Evolutionary conservation across 352 stramenopile genomes (phyloP).

Genomic region (Pythium rishiriense): DNA sequence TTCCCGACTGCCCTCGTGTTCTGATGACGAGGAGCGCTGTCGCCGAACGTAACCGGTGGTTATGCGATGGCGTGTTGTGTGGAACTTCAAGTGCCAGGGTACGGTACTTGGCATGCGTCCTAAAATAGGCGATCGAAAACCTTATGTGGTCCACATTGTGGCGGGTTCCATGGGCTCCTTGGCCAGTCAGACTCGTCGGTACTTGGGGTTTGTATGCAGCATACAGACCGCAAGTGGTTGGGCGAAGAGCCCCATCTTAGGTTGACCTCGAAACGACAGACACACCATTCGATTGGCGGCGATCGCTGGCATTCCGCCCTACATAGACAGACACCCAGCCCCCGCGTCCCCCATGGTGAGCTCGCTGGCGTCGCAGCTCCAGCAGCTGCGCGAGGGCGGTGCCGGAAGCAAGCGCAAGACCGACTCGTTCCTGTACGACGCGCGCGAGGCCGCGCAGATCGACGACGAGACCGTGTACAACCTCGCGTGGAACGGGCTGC

Average conservation of each 20-base stretch:
- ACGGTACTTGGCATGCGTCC: neutral
- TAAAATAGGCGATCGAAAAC: neutral
- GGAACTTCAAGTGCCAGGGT: constrained; percentile 29
- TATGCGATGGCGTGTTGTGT: neutral
- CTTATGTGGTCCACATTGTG: constrained; percentile 19
- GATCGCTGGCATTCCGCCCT: neutral
- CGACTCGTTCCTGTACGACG: constrained; percentile 84
- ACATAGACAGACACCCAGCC: constrained; percentile 5
- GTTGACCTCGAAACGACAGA: constrained; percentile 31
- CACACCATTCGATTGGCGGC: constrained; percentile 24
- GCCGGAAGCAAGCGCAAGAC: constrained; percentile 81
- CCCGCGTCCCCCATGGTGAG: constrained; percentile 47
- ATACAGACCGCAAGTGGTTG: constrained; percentile 27
- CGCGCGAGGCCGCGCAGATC: constrained; percentile 74
- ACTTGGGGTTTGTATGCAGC: constrained; percentile 33
- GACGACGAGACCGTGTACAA: constrained; percentile 88
- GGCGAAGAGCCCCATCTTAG: constrained; percentile 15
- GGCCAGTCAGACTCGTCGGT: constrained; percentile 28
- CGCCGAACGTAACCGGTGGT: constrained; percentile 12
- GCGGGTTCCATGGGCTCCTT: constrained; percentile 11
- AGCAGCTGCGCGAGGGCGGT: constrained; percentile 76
- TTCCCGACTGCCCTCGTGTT: constrained; percentile 7
- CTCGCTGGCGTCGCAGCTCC: constrained; percentile 74
- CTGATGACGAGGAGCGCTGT: constrained; percentile 11
- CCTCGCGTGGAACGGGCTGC: constrained; percentile 77